Percentiles rank a stretch among this genome's conserved stretches.
These are phyloP conservation scores for Suhomyces coccinellae DNA, from an alignment of 1,139 yeast species.

Conservation along the genomic window DNA sequence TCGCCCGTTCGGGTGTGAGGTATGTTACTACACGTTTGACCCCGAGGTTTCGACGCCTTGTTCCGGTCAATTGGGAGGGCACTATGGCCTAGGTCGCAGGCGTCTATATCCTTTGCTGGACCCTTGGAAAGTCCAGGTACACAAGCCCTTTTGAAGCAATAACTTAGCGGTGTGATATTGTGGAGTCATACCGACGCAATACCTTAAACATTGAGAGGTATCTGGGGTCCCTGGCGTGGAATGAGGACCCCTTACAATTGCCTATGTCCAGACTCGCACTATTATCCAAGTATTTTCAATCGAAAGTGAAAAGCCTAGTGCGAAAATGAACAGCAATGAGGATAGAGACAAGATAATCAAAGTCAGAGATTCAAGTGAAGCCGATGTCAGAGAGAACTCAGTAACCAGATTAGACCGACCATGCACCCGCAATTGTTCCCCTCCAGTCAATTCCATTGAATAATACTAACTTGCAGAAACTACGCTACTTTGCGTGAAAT, in stretches of 20 bases:
- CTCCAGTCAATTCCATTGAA: not conserved
- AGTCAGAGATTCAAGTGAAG: too few relatives aligned
- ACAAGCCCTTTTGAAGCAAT: not conserved
- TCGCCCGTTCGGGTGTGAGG: conserved; percentile 63
- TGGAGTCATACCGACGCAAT: too few relatives aligned
- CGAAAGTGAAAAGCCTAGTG: too few relatives aligned
- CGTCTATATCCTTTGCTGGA: not conserved
- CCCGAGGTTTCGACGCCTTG: not conserved
- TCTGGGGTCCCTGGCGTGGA: too few relatives aligned
- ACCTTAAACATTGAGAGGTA: too few relatives aligned
- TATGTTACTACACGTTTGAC: conserved; percentile 33
- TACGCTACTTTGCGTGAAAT: conserved; percentile 99
- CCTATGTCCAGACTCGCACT: too few relatives aligned
- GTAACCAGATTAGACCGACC: not conserved
- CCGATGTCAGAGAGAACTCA: too few relatives aligned
- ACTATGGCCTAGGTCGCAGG: not conserved
- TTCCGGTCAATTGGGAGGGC: conserved; percentile 1
- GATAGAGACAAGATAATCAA: too few relatives aligned
- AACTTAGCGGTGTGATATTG: too few relatives aligned
- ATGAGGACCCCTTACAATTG: too few relatives aligned
- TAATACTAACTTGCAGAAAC: conserved; percentile 53
- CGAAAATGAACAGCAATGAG: too few relatives aligned
- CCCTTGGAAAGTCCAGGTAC: not conserved
- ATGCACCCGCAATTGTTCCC: not conserved
- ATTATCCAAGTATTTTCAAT: too few relatives aligned